Percentiles rank a stretch among this genome's conserved stretches.
These are phyloP conservation scores for Mucor piriformis DNA, from an alignment of 371 early-diverging fungal genomes.

Conservation along the genomic window DNA sequence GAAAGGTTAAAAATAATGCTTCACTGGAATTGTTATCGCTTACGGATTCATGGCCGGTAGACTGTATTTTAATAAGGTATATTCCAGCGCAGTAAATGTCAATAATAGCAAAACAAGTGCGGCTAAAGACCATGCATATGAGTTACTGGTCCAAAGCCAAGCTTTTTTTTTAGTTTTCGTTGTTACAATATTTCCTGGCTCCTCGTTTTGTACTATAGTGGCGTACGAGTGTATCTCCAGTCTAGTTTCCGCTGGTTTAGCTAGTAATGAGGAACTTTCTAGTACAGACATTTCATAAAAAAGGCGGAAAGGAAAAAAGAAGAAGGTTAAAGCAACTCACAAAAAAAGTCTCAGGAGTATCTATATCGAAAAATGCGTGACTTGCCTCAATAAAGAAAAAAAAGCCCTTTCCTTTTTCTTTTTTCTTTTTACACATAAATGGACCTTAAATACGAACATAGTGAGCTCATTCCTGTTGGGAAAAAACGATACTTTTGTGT, in stretches of 20 bases:
- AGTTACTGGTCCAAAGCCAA: constrained; percentile 45
- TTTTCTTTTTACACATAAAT: neutral
- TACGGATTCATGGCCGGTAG: constrained; percentile 47
- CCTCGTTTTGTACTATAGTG: constrained; percentile 7
- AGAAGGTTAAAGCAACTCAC: neutral
- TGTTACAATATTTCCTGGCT: constrained; percentile 4
- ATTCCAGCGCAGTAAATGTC: constrained; percentile 37
- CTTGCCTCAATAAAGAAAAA: neutral
- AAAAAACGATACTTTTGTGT: constrained; percentile 48
- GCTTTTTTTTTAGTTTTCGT: constrained; percentile 16
- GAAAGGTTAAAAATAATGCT: neutral
- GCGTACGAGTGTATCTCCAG: neutral
- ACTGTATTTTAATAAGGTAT: constrained; percentile 35
- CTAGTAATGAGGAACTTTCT: constrained; percentile 1
- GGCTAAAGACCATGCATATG: constrained; percentile 45
- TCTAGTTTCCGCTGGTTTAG: neutral
- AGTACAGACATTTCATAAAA: constrained; percentile 4
- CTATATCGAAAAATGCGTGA: neutral
- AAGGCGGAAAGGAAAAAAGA: neutral
- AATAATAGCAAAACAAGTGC: constrained; percentile 35
- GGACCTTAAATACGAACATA: constrained; percentile 3
- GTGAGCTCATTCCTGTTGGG: constrained; percentile 25
- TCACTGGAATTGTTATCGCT: too few relatives aligned
- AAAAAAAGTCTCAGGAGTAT: neutral
- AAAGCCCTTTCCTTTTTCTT: constrained; percentile 1